A percentile compares a stretch with the other conserved stretches of the same genome.
Conservation (phyloP, 345 rosid genomes). For the Arabidopsis thaliana region TAIR10.1 NC_003070.9:2876001-2876500, state of each 20-base stretch:
- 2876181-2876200: constrained; percentile 32
- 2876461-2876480: not conserved
- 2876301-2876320: constrained; percentile 12
- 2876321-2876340: constrained; percentile 44
- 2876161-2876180: constrained; percentile 55
- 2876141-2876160: constrained; percentile 45
- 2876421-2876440: constrained; percentile 72
- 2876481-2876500: not conserved
- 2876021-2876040: constrained; percentile 37
- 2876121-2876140: constrained; percentile 52
- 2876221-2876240: not conserved
- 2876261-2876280: constrained; percentile 2
- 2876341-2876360: constrained; percentile 39
- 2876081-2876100: not conserved
- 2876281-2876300: constrained; percentile 14
- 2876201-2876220: not conserved
- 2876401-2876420: constrained; percentile 64
- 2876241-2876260: not conserved
- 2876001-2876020: constrained; percentile 50
- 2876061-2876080: not conserved
- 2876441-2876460: constrained; percentile 24
- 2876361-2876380: constrained; percentile 48
- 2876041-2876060: not conserved
- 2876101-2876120: constrained; percentile 24
- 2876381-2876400: constrained; percentile 40